phyloP scores from a whole-genome alignment of 495 filamentous ascomycete genomes.

The Xylaria nigripes region DNA sequence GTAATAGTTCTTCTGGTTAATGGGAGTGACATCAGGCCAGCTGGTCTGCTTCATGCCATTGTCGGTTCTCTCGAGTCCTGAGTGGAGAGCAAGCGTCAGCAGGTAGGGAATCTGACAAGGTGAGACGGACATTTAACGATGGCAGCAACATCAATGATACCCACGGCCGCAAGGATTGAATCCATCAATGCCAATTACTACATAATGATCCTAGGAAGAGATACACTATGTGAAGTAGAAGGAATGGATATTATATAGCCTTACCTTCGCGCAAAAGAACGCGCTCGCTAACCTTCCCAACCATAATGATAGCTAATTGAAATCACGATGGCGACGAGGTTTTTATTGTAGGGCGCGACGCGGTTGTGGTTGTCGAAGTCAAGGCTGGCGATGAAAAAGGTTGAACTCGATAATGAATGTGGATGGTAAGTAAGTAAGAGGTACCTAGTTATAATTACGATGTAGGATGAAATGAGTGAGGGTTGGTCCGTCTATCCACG shows the following conservation, averaged over 20 bases:
- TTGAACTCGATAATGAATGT: not conserved
- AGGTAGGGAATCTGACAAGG: not conserved
- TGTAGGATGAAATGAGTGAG: not conserved
- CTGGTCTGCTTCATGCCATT: slow-evolving; percentile 92
- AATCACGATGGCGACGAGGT: not conserved
- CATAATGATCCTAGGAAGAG: too few species aligned
- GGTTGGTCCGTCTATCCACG: not conserved
- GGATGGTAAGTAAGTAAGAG: too few species aligned
- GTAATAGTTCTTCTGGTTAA: slow-evolving; percentile 99
- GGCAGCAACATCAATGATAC: not conserved
- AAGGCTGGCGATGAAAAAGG: not conserved
- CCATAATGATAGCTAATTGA: slow-evolving; percentile 29
- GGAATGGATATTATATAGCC: not conserved
- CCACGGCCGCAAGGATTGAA: not conserved
- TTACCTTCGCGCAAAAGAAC: slow-evolving; percentile 45
- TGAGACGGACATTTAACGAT: not conserved
- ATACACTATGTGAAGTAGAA: not conserved
- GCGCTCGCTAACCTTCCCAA: slow-evolving; percentile 47
- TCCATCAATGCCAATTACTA: not conserved
- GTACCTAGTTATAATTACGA: not conserved
- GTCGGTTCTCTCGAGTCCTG: slow-evolving; percentile 89
- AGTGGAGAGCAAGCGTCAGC: not conserved
- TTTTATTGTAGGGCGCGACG: not conserved
- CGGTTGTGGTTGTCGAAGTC: not conserved
- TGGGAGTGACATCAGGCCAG: slow-evolving; percentile 86